Percentiles rank a stretch among this genome's conserved stretches.
phyloP scores from a whole-genome alignment of 2,329 filamentous ascomycete species.

The Colletotrichum sidae region DNA sequence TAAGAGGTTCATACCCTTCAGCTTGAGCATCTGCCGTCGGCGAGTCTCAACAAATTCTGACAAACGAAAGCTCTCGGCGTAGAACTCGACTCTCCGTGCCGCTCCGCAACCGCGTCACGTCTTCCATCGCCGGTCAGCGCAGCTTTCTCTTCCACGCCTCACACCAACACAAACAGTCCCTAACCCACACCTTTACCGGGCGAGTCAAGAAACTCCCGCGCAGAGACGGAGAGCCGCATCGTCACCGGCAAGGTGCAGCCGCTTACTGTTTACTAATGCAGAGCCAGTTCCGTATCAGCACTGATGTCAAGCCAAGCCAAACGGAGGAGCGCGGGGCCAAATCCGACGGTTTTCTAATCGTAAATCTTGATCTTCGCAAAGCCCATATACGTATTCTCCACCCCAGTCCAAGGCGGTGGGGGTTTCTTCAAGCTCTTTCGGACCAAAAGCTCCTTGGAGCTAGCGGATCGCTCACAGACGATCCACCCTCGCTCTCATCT shows the following conservation, averaged over 20 bases:
- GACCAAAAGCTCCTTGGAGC: slow-evolving; percentile 6
- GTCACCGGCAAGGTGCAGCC: background rate
- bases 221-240: background rate
- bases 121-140: background rate
- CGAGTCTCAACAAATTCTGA: background rate
- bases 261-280: slow-evolving; percentile 3
- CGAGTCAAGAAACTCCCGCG: background rate
- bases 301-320: background rate
- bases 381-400: slow-evolving; percentile 3
- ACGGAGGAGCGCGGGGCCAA: background rate
- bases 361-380: slow-evolving; percentile 21
- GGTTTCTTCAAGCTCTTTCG: background rate
- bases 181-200: background rate
- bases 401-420: background rate
- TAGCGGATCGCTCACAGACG: background rate
- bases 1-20: no score
- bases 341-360: slow-evolving; percentile 22
- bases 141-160: background rate
- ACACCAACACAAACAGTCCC: background rate
- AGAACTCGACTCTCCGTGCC: background rate
- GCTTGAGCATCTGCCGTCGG: background rate
- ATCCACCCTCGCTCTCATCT: background rate
- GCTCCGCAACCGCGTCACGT: background rate
- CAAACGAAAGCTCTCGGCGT: background rate
- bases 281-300: no score